phyloP scores from a whole-genome alignment of 1,139 yeast species.

The Hansenula anomala region DNA sequence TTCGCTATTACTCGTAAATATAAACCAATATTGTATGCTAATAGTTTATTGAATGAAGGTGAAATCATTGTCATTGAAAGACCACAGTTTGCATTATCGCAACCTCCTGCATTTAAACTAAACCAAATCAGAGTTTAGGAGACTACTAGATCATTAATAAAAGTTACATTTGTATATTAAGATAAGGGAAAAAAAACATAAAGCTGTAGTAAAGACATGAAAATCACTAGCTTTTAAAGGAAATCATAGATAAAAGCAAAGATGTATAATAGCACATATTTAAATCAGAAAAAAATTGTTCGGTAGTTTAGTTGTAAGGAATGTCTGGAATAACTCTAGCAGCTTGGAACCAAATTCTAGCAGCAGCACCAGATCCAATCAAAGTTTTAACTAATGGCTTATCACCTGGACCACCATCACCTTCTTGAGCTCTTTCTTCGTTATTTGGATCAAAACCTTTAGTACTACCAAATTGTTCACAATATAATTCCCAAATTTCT shows the following conservation, averaged over 20 bases:
- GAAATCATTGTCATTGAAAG: conserved; percentile 76
- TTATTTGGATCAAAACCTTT: conserved; percentile 48
- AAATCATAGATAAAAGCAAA: no score
- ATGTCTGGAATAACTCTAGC: conserved; percentile 48
- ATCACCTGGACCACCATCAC: conserved; percentile 32
- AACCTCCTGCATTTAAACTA: conserved; percentile 72
- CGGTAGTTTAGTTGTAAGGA: no score
- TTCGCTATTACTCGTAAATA: conserved; percentile 80
- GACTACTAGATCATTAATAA: no score
- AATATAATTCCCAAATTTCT: conserved; percentile 47
- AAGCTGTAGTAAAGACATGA: not conserved
- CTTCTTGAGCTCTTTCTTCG: conserved; percentile 41
- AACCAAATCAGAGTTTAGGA: conserved; percentile 54
- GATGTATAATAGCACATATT: no score
- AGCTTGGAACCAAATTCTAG: conserved; percentile 64
- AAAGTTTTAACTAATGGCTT: conserved; percentile 47
- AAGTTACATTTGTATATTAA: not conserved
- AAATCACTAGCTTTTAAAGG: no score
- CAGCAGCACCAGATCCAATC: conserved; percentile 65
- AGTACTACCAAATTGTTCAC: conserved; percentile 49
- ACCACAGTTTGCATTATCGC: conserved; percentile 58
- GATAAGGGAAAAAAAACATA: not conserved
- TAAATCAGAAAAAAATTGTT: no score
- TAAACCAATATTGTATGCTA: conserved; percentile 66
- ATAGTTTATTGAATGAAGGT: conserved; percentile 42